Percentiles rank a stretch among this genome's conserved stretches.
phyloP scores from a whole-genome alignment of 352 stramenopile genomes.

The Pythium volutum region DNA sequence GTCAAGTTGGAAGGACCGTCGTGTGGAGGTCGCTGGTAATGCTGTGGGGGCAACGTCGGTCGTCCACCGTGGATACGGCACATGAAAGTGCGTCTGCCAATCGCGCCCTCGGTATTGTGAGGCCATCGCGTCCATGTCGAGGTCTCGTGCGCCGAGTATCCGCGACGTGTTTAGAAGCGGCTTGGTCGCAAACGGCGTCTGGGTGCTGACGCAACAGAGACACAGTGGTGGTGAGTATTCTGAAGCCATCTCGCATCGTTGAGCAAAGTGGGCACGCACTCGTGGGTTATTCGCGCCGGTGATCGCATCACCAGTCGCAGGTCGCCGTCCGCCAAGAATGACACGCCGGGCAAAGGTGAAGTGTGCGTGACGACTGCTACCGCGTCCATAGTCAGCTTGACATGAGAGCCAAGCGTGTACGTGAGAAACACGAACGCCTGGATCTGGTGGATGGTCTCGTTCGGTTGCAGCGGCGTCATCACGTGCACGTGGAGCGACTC shows the following conservation, averaged over 20 bases:
- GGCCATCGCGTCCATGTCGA: conserved; percentile 36
- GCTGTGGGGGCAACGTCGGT: conserved; percentile 21
- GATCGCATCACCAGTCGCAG: conserved; percentile 49
- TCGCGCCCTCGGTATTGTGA: conserved; percentile 40
- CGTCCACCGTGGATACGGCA: conserved; percentile 41
- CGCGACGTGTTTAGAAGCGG: conserved; percentile 44
- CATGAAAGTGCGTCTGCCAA: conserved; percentile 40
- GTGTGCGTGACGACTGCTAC: conserved; percentile 38
- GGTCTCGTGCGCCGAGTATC: conserved; percentile 33
- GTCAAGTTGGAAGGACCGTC: conserved; percentile 32
- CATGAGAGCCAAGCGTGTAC: conserved; percentile 49
- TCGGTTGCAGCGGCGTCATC: conserved; percentile 36
- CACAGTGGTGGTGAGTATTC: neutral
- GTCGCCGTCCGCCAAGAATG: conserved; percentile 54
- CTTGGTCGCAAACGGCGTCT: conserved; percentile 33
- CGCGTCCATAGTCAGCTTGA: conserved; percentile 66
- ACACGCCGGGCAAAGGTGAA: conserved; percentile 33
- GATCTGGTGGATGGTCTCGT: conserved; percentile 50
- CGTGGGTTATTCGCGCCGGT: conserved; percentile 38
- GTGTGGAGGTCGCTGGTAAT: neutral
- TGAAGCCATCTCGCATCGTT: neutral
- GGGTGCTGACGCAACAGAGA: conserved; percentile 23
- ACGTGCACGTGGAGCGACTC: conserved; percentile 58
- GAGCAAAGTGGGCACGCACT: neutral
- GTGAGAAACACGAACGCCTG: conserved; percentile 54